A percentile compares a stretch with the other conserved stretches of the same genome.
Evolutionary conservation across 805 yeast species (phyloP).

Genomic region (Pichia occidentalis): DNA sequence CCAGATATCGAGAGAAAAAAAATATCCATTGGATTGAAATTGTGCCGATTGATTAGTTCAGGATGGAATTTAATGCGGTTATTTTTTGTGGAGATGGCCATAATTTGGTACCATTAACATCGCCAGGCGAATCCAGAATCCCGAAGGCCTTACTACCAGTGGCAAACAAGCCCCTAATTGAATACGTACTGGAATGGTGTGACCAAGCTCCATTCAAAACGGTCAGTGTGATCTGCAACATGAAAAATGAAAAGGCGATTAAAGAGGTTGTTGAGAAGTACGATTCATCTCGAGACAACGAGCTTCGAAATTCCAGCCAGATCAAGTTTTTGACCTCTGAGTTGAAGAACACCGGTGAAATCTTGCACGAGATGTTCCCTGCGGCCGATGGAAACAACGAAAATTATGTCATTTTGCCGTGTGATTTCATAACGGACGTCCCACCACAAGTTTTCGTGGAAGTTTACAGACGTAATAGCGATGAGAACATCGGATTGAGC

Average conservation of each 20-base stretch:
- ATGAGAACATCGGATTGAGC: constrained; percentile 62
- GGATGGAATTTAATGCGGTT: constrained; percentile 89
- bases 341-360: constrained; percentile 55
- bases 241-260: constrained; percentile 41
- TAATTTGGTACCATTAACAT: constrained; percentile 64
- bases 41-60: no score
- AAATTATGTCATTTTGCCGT: constrained; percentile 80
- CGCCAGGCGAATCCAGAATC: constrained; percentile 52
- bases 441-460: constrained; percentile 88
- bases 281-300: constrained; percentile 33
- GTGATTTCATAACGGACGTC: constrained; percentile 88
- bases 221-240: constrained; percentile 53
- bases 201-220: constrained; percentile 72
- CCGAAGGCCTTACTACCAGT: constrained; percentile 86
- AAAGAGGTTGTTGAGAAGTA: constrained; percentile 43
- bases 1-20: no score
- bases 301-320: constrained; percentile 28
- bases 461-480: constrained; percentile 67
- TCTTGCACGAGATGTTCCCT: constrained; percentile 33
- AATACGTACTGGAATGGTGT: constrained; percentile 90
- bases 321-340: constrained; percentile 39
- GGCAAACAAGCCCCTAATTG: constrained; percentile 84
- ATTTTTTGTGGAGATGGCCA: constrained; percentile 84
- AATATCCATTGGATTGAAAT: no score
- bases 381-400: constrained; percentile 15